Conservation (phyloP, 148 eudicot genomes). For the Talinum fruticosum region DNA sequence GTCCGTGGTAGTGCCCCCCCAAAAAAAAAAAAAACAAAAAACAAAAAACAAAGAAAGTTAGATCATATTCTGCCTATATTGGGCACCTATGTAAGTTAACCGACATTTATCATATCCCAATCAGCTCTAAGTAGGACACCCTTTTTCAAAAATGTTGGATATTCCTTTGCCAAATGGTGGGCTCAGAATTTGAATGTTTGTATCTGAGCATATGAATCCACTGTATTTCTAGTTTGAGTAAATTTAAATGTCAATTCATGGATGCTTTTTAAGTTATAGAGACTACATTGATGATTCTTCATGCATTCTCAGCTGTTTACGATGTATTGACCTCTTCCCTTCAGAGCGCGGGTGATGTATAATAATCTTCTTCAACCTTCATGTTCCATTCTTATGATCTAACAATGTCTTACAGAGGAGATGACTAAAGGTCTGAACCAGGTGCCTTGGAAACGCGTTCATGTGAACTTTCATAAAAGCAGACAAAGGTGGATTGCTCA, state of each 20-base stretch:
- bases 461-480: constrained; percentile 79
- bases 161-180: neutral
- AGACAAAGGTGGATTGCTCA: constrained; percentile 81
- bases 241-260: too few species aligned
- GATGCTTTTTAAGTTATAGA: neutral
- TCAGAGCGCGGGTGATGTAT: neutral
- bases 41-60: too few species aligned
- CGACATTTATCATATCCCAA: too few species aligned
- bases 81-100: too few species aligned
- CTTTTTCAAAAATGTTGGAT: too few species aligned
- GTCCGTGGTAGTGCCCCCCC: too few species aligned
- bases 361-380: neutral
- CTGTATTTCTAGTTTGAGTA: neutral
- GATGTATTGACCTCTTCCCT: neutral
- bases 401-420: constrained; percentile 49
- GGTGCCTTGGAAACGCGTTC: constrained; percentile 88
- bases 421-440: constrained; percentile 85
- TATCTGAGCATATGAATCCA: too few species aligned
- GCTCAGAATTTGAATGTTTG: neutral
- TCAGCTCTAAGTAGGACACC: too few species aligned
- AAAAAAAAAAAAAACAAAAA: too few species aligned
- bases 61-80: too few species aligned
- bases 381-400: neutral
- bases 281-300: neutral
- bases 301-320: neutral